Evolutionary conservation across 768 basidiomycete genomes (phyloP).

Genomic region (Phaeolepiota aurea): DNA sequence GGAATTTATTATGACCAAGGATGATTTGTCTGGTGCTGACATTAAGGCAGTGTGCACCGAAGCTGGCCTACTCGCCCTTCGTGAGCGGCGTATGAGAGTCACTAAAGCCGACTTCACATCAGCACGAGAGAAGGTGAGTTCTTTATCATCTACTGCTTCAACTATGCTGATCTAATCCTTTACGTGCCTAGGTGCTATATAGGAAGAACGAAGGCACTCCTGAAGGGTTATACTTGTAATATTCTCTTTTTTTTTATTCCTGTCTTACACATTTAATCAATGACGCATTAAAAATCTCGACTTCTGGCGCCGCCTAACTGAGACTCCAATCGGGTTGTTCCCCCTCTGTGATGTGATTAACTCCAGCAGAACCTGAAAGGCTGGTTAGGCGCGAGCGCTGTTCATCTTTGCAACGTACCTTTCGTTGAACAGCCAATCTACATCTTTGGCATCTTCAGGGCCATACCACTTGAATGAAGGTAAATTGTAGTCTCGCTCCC

Average conservation of each 20-base stretch:
- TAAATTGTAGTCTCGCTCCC: conserved; percentile 28
- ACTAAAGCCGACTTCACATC: conserved; percentile 84
- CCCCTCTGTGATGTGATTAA: neutral
- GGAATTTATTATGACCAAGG: conserved; percentile 92
- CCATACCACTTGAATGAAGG: conserved; percentile 46
- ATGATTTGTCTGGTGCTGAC: conserved; percentile 94
- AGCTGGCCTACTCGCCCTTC: conserved; percentile 89
- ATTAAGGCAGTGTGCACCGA: conserved; percentile 99
- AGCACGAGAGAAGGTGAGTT: conserved; percentile 84
- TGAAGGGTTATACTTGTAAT: conserved; percentile 77
- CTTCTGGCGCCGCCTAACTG: neutral
- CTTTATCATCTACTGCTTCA: neutral
- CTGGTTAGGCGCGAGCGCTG: no score
- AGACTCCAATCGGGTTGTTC: neutral
- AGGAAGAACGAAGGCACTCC: conserved; percentile 97
- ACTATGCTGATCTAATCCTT: conserved; percentile 6
- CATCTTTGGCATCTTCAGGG: conserved; percentile 15
- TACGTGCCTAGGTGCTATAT: conserved; percentile 80
- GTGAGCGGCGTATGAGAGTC: conserved; percentile 93
- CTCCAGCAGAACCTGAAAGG: neutral
- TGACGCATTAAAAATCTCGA: neutral
- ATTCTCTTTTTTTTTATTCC: no score
- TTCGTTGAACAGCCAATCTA: conserved; percentile 43
- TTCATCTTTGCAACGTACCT: no score
- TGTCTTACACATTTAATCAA: neutral